Percentiles rank a stretch among this genome's conserved stretches.
Conservation (phyloP, 495 filamentous ascomycete species). For the Hypoxylon fuscum region DNA sequence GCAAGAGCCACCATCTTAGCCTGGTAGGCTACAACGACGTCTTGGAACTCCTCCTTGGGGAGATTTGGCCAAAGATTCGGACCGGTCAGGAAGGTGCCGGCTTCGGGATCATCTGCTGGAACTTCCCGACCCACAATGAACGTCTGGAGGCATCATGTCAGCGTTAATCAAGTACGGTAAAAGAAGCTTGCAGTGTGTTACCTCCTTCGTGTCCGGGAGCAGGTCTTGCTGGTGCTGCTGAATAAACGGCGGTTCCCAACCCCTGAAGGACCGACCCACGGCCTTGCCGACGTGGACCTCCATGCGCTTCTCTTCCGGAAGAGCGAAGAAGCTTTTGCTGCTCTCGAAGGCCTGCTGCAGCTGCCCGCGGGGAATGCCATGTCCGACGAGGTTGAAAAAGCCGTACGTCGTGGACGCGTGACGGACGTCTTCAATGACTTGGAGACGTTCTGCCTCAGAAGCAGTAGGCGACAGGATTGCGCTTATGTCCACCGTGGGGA, state of each 20-base stretch:
- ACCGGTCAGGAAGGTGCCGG: slow-evolving; percentile 5
- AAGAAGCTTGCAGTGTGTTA: slow-evolving; percentile 7
- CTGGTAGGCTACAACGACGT: slow-evolving; percentile 57
- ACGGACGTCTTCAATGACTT: slow-evolving; percentile 44
- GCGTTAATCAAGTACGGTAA: not conserved
- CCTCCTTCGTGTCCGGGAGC: slow-evolving; percentile 54
- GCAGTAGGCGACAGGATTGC: slow-evolving; percentile 16
- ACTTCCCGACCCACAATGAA: slow-evolving; percentile 53
- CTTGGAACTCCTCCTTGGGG: slow-evolving; percentile 51
- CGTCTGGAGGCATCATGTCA: slow-evolving; percentile 4
- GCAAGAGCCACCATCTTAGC: slow-evolving; percentile 41
- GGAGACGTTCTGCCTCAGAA: slow-evolving; percentile 6
- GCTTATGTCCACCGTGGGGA: slow-evolving; percentile 35
- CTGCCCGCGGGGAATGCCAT: slow-evolving; percentile 48
- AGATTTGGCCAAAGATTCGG: slow-evolving; percentile 60
- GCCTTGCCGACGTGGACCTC: slow-evolving; percentile 44
- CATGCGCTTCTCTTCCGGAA: slow-evolving; percentile 46
- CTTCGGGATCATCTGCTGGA: slow-evolving; percentile 2
- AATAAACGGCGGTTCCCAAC: slow-evolving; percentile 50
- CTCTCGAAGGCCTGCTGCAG: slow-evolving; percentile 39
- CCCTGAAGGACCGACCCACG: slow-evolving; percentile 39
- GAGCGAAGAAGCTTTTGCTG: slow-evolving; percentile 45
- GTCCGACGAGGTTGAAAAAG: slow-evolving; percentile 60
- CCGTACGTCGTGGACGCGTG: slow-evolving; percentile 49
- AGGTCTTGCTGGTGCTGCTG: slow-evolving; percentile 40